A percentile compares a stretch with the other conserved stretches of the same genome.
Conservation (phyloP, 2,329 filamentous ascomycete species). For the Colletotrichum camelliae region DNA sequence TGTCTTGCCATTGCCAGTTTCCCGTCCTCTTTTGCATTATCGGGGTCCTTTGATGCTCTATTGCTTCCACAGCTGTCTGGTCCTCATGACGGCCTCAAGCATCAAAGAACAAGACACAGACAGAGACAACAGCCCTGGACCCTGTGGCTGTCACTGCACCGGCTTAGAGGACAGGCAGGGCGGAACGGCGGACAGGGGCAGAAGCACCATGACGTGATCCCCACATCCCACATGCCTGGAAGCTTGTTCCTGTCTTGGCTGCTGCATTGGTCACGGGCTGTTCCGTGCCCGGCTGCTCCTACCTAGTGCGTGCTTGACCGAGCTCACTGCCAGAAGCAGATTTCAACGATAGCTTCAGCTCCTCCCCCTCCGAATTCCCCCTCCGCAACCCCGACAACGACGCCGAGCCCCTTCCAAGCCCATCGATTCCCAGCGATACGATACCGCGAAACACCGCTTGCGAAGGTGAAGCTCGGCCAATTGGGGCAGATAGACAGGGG, state of each 20-base stretch:
- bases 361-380: not conserved
- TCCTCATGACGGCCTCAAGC: not conserved
- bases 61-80: not conserved
- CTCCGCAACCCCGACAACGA: not conserved
- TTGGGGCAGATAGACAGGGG: not conserved
- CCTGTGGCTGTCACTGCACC: not conserved
- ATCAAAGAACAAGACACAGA: not conserved
- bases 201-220: slow-evolving; percentile 23
- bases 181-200: not conserved
- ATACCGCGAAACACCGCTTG: not conserved
- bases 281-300: slow-evolving; percentile 2
- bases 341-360: slow-evolving; percentile 20
- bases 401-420: not conserved
- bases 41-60: not conserved
- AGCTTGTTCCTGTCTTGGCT: slow-evolving; percentile 24
- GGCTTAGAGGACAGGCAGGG: not conserved
- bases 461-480: slow-evolving; percentile 1
- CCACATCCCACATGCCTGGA: slow-evolving; percentile 8
- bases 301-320: not conserved
- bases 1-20: not conserved
- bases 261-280: not conserved
- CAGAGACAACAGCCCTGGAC: not conserved
- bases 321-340: slow-evolving; percentile 9
- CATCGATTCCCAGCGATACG: not conserved
- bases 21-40: not conserved